phyloP scores from a whole-genome alignment of 2,329 filamentous ascomycete genomes.

The Macrophomina pseudophaseolina region DNA sequence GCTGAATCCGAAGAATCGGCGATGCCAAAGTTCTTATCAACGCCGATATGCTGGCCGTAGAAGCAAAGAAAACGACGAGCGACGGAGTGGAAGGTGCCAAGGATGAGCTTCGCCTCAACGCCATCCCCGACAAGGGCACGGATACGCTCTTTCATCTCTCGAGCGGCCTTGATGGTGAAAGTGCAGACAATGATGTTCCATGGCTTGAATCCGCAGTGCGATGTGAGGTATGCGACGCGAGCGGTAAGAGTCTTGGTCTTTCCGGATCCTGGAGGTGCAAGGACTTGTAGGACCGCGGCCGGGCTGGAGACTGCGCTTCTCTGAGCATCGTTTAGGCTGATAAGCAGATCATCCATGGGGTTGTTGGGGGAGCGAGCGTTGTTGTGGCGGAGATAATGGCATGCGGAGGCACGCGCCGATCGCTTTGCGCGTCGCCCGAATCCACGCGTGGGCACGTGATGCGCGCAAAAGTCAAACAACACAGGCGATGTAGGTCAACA shows the following conservation, averaged over 20 bases:
- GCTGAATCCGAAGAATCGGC: slow-evolving; percentile 82
- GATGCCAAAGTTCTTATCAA: slow-evolving; percentile 85
- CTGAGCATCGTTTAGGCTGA: slow-evolving; percentile 69
- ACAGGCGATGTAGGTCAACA: neutral
- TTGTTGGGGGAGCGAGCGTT: neutral
- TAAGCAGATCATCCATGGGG: slow-evolving; percentile 60
- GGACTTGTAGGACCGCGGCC: slow-evolving; percentile 64
- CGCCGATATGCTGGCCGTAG: slow-evolving; percentile 83
- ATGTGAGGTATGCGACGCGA: slow-evolving; percentile 86
- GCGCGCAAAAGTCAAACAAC: neutral
- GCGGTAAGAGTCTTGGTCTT: slow-evolving; percentile 97
- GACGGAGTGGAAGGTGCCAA: slow-evolving; percentile 96
- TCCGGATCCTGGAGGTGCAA: slow-evolving; percentile 71
- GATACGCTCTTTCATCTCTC: slow-evolving; percentile 91
- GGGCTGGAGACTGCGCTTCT: slow-evolving; percentile 67
- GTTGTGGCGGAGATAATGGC: neutral
- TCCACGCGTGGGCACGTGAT: neutral
- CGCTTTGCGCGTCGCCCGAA: neutral
- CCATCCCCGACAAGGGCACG: slow-evolving; percentile 79
- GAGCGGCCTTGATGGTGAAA: slow-evolving; percentile 93
- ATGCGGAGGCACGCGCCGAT: neutral
- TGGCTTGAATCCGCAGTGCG: slow-evolving; percentile 72
- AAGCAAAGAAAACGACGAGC: slow-evolving; percentile 80
- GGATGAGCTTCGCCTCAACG: slow-evolving; percentile 74
- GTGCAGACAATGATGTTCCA: slow-evolving; percentile 93